phyloP scores from a whole-genome alignment of 768 basidiomycete species.

The Lentinula boryana region DNA sequence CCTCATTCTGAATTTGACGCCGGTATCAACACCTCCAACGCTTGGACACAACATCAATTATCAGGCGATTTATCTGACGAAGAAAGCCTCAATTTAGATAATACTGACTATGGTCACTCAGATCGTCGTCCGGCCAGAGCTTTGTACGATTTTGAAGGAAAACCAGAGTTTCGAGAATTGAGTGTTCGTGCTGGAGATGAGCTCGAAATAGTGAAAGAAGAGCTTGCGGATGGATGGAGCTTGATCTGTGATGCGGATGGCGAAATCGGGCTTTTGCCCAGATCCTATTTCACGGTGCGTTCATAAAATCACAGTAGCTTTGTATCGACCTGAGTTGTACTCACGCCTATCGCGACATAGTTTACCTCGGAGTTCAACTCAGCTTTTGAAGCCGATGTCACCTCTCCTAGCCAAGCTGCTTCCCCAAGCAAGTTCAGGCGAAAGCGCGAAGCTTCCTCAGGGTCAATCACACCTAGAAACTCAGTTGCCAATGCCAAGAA shows the following conservation, averaged over 20 bases:
- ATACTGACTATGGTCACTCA: conserved; percentile 13
- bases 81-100: conserved; percentile 22
- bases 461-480: conserved; percentile 43
- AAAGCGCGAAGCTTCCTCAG: conserved; percentile 31
- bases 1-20: conserved; percentile 60
- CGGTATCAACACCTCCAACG: conserved; percentile 71
- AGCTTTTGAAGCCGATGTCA: conserved; percentile 37
- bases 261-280: conserved; percentile 64
- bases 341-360: conserved; percentile 24
- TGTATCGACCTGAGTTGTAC: background rate
- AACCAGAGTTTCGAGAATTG: conserved; percentile 69
- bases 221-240: conserved; percentile 78
- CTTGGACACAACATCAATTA: conserved; percentile 64
- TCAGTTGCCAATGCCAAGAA: background rate
- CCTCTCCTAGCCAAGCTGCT: conserved; percentile 15
- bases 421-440: conserved; percentile 6
- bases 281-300: conserved; percentile 67
- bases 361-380: conserved; percentile 60
- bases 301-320: background rate
- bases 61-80: conserved; percentile 15
- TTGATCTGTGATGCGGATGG: conserved; percentile 52
- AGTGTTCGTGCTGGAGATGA: conserved; percentile 63
- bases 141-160: conserved; percentile 70
- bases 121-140: conserved; percentile 54
- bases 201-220: conserved; percentile 64